Conservation (phyloP, 2,329 filamentous ascomycete genomes). For the Plenodomus biglobosus region DNA sequence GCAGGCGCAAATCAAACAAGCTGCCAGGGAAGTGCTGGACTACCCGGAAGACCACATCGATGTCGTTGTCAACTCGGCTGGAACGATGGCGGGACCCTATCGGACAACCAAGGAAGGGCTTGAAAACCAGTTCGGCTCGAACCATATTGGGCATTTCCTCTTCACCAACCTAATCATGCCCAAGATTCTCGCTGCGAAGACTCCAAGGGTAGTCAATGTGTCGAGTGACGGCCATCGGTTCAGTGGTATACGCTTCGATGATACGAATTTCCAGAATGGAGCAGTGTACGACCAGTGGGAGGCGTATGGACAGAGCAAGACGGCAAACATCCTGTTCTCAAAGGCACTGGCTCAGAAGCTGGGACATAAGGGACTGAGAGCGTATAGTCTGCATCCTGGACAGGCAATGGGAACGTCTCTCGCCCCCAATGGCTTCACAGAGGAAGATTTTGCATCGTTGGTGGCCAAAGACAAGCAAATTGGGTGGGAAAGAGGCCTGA, state of each 20-base stretch:
- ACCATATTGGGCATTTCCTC: constrained; percentile 55
- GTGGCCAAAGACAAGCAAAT: constrained; percentile 17
- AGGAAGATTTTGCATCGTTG: constrained; percentile 27
- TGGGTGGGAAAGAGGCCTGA: constrained; percentile 24
- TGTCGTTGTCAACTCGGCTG: constrained; percentile 48
- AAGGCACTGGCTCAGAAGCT: constrained; percentile 27
- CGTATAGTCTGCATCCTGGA: constrained; percentile 38
- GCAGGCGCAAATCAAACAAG: constrained; percentile 38
- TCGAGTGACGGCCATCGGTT: constrained; percentile 45
- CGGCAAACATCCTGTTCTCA: constrained; percentile 50
- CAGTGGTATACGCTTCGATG: constrained; percentile 48
- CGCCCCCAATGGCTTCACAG: constrained; percentile 13
- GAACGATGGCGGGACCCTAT: constrained; percentile 40
- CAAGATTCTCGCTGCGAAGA: constrained; percentile 39
- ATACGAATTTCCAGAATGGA: constrained; percentile 48
- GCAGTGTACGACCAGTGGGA: constrained; percentile 46
- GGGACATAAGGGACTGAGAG: constrained; percentile 19
- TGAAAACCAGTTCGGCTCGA: constrained; percentile 50
- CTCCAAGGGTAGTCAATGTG: constrained; percentile 48
- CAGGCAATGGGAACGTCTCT: constrained; percentile 29
- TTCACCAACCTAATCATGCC: constrained; percentile 51
- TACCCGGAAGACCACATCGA: constrained; percentile 43
- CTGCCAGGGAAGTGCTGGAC: constrained; percentile 35
- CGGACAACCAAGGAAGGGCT: constrained; percentile 38
- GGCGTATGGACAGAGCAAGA: constrained; percentile 57